Evolutionary conservation across 352 stramenopile species (phyloP), one percentile per base, ranked within the genome.

Genomic region (Phytophthora foliorum): DNA sequence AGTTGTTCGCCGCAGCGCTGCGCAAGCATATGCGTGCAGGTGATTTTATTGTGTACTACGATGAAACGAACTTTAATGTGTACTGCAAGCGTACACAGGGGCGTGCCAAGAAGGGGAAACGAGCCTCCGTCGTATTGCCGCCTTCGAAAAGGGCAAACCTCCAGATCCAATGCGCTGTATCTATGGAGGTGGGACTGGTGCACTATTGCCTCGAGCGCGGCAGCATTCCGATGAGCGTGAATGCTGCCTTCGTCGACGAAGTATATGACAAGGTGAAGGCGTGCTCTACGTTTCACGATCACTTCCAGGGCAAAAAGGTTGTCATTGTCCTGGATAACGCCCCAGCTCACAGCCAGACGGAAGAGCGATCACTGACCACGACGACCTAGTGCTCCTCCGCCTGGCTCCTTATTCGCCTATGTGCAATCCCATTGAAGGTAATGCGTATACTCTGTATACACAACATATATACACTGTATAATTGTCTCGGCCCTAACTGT

Each of bases 371-470:
- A 4, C 22, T 0, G 27, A 57, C 10, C 34, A 27, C 1, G 45
- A 52, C 14, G 65, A 73, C 14, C 31, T 68, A 1, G 45, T 57
- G 2, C 29, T 68, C 13, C 39, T 73, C 8, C 36, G 39, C 2
- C 10, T 73, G 22, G 65, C 6, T 0, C 36, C 45, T 3, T 74
- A 65, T 45, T 59, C 22, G 6, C 38, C 58, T 0, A 74, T 66
- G 45, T 64, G 57, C 38, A 65, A 68, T 22, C 50, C 64, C 3
- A 72, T 72, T 32, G 64, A 72, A 46, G 41, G 45, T 42, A 42
- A 42, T 29, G 25, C 6, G 25, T 29, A 29, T 29, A 29, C n/a
- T n/a, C n/a, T n/a, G n/a, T n/a, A n/a, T n/a, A n/a, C n/a, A n/a
- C n/a, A n/a, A n/a, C n/a, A n/a, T n/a, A n/a, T n/a, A n/a, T n/a